Conservation (phyloP, 176 grass and related monocot genomes). For the Avena insularis region DNA sequence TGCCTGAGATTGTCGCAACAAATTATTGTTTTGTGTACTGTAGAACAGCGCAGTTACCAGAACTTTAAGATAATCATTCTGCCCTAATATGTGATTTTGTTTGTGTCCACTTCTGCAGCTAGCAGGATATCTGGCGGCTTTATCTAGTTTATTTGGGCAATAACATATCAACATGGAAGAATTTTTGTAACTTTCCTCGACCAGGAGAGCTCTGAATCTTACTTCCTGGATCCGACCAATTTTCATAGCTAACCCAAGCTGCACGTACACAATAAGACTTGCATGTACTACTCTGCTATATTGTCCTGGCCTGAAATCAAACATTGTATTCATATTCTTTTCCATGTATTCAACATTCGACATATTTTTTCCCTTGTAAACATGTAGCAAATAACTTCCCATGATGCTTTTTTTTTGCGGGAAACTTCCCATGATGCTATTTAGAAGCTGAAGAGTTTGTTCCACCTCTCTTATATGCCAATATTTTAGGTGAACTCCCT, state of each 20-base stretch:
- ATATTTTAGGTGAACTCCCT: background rate
- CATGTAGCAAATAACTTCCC: conserved; percentile 29
- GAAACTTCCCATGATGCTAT: conserved; percentile 18
- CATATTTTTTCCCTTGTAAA: background rate
- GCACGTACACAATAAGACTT: conserved; percentile 2
- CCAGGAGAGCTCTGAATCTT: conserved; percentile 29
- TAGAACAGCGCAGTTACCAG: background rate
- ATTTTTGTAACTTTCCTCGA: conserved; percentile 25
- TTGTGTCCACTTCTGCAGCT: conserved; percentile 65
- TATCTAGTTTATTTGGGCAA: conserved; percentile 59
- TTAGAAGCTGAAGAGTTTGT: conserved; percentile 20
- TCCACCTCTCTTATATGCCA: background rate
- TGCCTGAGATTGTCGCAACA: conserved; percentile 3
- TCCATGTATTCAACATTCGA: conserved; percentile 20
- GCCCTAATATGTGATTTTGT: background rate
- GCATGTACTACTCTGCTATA: background rate
- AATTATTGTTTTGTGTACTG: background rate
- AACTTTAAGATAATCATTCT: conserved; percentile 14
- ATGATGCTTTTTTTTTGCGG: too few relatives aligned
- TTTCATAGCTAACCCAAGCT: conserved; percentile 33
- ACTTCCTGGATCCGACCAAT: conserved; percentile 31
- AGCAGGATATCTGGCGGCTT: conserved; percentile 67
- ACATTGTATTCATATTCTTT: conserved; percentile 35
- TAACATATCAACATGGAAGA: conserved; percentile 24
- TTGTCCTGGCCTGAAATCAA: conserved; percentile 27